Conservation (phyloP, 2,329 filamentous ascomycete genomes). For the Epichloe amarillans region DNA sequence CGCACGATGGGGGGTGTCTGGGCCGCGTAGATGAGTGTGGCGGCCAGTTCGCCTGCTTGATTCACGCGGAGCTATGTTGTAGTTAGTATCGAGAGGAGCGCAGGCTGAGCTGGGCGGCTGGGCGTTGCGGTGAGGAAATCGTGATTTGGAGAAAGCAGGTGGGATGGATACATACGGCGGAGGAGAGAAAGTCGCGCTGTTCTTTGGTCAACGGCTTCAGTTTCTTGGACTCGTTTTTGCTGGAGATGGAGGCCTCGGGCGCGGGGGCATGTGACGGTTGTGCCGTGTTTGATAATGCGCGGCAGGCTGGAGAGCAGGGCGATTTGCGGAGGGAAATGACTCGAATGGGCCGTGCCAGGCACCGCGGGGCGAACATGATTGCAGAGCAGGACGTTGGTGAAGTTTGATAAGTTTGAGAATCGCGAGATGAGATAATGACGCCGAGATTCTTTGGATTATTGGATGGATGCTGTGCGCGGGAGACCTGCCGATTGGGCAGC, state of each 20-base stretch:
- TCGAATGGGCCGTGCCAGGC: slow-evolving; percentile 7
- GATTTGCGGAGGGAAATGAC: not conserved
- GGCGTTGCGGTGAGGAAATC: not conserved
- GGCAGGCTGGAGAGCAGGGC: slow-evolving; percentile 1
- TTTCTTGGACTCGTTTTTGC: slow-evolving; percentile 20
- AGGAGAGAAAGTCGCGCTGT: slow-evolving; percentile 63
- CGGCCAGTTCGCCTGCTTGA: slow-evolving; percentile 94
- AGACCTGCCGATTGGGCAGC: not conserved
- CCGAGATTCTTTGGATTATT: not conserved
- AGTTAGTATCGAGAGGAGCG: not conserved
- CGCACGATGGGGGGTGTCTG: slow-evolving; percentile 76
- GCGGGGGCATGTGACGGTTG: slow-evolving; percentile 2
- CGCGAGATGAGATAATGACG: not conserved
- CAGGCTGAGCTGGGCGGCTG: not conserved
- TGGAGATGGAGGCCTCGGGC: not conserved
- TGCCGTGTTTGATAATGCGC: slow-evolving; percentile 6
- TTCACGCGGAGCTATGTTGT: slow-evolving; percentile 67
- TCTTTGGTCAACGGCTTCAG: slow-evolving; percentile 51
- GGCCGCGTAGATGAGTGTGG: slow-evolving; percentile 82
- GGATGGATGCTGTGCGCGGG: not conserved
- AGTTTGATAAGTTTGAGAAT: not conserved
- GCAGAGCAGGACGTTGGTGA: not conserved
- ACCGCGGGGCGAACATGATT: slow-evolving; percentile 11
- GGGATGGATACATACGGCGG: slow-evolving; percentile 46
- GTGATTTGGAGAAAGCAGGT: not conserved